phyloP scores from a whole-genome alignment of 2,329 filamentous ascomycete species.

The Sporothrix brunneoviolacea region DNA sequence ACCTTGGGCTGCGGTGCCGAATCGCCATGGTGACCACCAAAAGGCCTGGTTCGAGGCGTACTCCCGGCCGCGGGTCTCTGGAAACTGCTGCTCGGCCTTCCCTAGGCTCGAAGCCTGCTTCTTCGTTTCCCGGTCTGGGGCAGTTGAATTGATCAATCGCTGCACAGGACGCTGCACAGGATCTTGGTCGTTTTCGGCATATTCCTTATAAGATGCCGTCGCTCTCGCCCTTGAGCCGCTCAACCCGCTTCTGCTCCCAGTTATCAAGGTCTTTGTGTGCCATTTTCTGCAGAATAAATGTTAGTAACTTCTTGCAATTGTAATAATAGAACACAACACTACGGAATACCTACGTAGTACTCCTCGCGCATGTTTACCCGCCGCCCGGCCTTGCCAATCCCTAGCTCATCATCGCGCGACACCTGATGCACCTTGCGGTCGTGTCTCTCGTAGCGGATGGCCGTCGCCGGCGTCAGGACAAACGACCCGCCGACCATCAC shows the following conservation, averaged over 20 bases:
- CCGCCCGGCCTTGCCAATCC: constrained; percentile 63
- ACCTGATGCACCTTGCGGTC: constrained; percentile 84
- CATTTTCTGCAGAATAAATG: constrained; percentile 50
- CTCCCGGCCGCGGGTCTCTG: too few species aligned
- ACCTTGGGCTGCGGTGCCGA: too few species aligned
- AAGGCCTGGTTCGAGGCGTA: too few species aligned
- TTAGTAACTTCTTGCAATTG: not conserved
- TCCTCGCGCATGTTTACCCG: constrained; percentile 77
- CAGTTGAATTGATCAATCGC: too few species aligned
- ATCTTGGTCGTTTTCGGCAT: too few species aligned
- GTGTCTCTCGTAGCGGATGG: constrained; percentile 86
- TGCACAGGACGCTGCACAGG: too few species aligned
- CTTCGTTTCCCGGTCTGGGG: too few species aligned
- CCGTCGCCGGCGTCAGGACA: constrained; percentile 87
- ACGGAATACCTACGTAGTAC: constrained; percentile 62
- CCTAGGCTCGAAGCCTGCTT: too few species aligned
- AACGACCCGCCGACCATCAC: constrained; percentile 91
- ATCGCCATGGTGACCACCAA: too few species aligned
- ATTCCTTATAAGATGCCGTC: constrained; percentile 71
- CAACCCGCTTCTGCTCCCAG: constrained; percentile 95
- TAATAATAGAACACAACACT: too few species aligned
- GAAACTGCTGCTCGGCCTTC: too few species aligned
- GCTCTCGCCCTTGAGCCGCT: constrained; percentile 80
- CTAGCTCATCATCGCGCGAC: constrained; percentile 78
- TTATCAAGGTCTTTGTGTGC: constrained; percentile 87